Evolutionary conservation across 2,329 filamentous ascomycete species (phyloP).

Genomic region (Clarireedia paspali): DNA sequence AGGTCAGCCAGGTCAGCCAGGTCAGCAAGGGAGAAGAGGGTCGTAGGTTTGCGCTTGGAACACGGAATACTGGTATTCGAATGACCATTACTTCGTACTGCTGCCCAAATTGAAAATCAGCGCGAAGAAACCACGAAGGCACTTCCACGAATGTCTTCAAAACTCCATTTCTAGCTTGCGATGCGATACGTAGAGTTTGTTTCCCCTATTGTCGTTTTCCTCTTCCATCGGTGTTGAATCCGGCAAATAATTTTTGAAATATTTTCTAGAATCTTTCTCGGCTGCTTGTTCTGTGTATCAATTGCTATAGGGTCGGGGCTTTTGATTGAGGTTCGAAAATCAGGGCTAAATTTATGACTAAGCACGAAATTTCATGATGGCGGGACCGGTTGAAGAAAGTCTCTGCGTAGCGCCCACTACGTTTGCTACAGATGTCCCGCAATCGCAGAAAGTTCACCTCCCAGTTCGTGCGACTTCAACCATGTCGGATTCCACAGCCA

Average conservation of each 20-base stretch:
- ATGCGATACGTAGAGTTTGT: background rate
- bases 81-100: too few species aligned
- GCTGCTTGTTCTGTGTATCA: constrained; percentile 23
- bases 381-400: background rate
- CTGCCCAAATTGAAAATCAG: too few species aligned
- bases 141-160: too few species aligned
- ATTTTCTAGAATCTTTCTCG: background rate
- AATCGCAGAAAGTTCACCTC: background rate
- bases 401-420: background rate
- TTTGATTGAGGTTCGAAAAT: constrained; percentile 5
- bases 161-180: too few species aligned
- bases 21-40: too few species aligned
- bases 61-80: too few species aligned
- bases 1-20: too few species aligned
- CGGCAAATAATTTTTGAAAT: background rate
- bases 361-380: background rate
- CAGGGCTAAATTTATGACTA: constrained; percentile 10
- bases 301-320: constrained; percentile 1
- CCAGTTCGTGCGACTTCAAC: constrained; percentile 1
- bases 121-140: too few species aligned
- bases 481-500: background rate
- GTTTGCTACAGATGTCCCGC: background rate
- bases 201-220: background rate
- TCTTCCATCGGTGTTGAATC: background rate
- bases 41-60: too few species aligned